These are phyloP conservation scores for Eucommia ulmoides DNA, from an alignment of 257 asterid species.

Conservation along the genomic window DNA sequence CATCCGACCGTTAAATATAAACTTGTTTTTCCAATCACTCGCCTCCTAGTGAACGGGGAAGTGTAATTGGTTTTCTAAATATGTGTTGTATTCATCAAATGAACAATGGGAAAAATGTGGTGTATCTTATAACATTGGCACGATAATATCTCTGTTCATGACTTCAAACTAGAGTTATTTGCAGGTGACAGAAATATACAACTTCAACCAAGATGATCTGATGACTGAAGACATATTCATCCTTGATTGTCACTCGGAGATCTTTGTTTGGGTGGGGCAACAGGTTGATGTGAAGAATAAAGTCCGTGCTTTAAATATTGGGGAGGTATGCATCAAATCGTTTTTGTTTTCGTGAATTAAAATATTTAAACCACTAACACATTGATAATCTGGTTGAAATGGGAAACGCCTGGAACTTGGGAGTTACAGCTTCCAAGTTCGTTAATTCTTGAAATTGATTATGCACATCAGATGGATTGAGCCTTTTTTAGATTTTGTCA, in stretches of 20 bases:
- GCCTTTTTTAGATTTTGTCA: neutral
- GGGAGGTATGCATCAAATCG: constrained; percentile 42
- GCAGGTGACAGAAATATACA: constrained; percentile 85
- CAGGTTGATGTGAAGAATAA: constrained; percentile 60
- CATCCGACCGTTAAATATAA: no score
- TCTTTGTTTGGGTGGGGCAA: constrained; percentile 92
- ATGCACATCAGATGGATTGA: neutral
- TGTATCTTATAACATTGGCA: no score
- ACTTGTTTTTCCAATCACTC: neutral
- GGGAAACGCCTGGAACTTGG: neutral
- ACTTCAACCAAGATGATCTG: constrained; percentile 87
- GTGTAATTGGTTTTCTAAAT: no score
- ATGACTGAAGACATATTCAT: constrained; percentile 91
- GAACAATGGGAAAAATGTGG: no score
- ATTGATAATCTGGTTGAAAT: no score
- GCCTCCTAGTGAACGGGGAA: no score
- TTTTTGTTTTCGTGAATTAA: no score
- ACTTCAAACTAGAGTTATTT: no score
- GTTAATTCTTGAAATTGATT: neutral
- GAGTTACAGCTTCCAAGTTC: neutral
- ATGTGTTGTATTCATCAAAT: no score
- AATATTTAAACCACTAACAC: no score
- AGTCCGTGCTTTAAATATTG: constrained; percentile 60
- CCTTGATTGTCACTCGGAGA: constrained; percentile 82
- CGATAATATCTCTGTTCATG: neutral